These are phyloP conservation scores for Leucocoprinus sp. DNA, from an alignment of 768 basidiomycete species.

Conservation along the genomic window DNA sequence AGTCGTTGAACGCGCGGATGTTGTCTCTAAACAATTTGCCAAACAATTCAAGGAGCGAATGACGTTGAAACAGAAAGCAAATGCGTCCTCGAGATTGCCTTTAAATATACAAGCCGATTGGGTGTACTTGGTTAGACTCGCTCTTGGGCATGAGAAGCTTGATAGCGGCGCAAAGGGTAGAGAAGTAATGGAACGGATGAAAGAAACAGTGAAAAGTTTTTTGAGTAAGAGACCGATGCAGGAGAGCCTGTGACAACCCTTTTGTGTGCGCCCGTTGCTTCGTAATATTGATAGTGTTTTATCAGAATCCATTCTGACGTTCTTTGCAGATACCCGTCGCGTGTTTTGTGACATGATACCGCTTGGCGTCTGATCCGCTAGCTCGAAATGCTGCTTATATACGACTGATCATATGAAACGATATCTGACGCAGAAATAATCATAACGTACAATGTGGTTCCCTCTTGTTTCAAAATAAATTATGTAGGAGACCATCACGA, in stretches of 20 bases:
- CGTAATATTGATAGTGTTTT: background rate
- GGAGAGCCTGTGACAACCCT: background rate
- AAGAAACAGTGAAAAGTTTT: constrained; percentile 18
- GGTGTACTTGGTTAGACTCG: constrained; percentile 63
- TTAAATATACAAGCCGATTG: constrained; percentile 87
- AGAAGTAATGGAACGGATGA: constrained; percentile 49
- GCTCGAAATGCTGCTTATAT: too few relatives aligned
- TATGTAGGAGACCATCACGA: too few relatives aligned
- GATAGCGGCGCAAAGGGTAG: constrained; percentile 43
- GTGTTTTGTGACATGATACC: too few relatives aligned
- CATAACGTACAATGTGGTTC: too few relatives aligned
- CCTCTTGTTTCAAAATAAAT: too few relatives aligned
- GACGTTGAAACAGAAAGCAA: constrained; percentile 50
- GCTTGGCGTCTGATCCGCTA: too few relatives aligned
- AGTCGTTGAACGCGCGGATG: constrained; percentile 84
- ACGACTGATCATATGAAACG: too few relatives aligned
- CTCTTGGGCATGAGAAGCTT: constrained; percentile 41
- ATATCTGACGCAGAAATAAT: too few relatives aligned
- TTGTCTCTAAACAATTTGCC: constrained; percentile 81
- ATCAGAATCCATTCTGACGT: background rate
- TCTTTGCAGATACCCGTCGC: too few relatives aligned
- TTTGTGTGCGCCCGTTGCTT: background rate
- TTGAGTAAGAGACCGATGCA: background rate
- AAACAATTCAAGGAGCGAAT: constrained; percentile 78
- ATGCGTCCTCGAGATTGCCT: constrained; percentile 54